Evolutionary conservation across 768 basidiomycete species (phyloP), one percentile per base, ranked within the genome.

Genomic region (Boletus subparvulus): DNA sequence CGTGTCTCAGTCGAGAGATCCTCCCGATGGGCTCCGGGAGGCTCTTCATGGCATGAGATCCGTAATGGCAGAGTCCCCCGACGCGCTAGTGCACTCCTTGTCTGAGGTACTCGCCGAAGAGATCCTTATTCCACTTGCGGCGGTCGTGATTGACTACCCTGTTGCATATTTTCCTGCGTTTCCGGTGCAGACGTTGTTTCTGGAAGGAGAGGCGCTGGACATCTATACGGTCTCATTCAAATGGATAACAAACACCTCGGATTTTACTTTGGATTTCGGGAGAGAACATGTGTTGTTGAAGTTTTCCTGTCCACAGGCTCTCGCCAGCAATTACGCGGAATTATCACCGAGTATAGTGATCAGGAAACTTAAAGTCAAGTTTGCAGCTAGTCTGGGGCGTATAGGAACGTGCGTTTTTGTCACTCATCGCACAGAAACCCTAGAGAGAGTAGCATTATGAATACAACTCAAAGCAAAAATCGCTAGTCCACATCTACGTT

Each of bases 401-500:
- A 39, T 72, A 21, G 67, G 65, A 43, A 47, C 58, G 7, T 65
- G 52, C 24, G 52, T 66, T 13, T 30, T 50, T 26, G 35, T 81
- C 26, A 43, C 64, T 2, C 74, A 80, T 50, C 66, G 52, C 19
- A 67, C 66, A 7, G 73, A 78, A 61, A 76, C 70, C 3, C 53
- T 75, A 45, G 80, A 82, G 54, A 76, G 81, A 52, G 76, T 84
- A 21, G 81, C 78, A 21, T 63, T 84, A 28, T 84, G 65, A 74
- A 41, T 47, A 55, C 45, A 57, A 42, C 35, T 40, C 52, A 35
- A 32, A 36, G 36, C 5, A 41, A 42, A 48, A 42, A 12, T n/a
- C 4, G 26, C 63, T 80, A 89, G 55, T 90, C 86, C 59, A 91
- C 80, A 66, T 84, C 84, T 40, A 92, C 76, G 61, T 90, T 93